Conservation (phyloP, 2,329 filamentous ascomycete genomes). For the Fusarium clavum region DNA sequence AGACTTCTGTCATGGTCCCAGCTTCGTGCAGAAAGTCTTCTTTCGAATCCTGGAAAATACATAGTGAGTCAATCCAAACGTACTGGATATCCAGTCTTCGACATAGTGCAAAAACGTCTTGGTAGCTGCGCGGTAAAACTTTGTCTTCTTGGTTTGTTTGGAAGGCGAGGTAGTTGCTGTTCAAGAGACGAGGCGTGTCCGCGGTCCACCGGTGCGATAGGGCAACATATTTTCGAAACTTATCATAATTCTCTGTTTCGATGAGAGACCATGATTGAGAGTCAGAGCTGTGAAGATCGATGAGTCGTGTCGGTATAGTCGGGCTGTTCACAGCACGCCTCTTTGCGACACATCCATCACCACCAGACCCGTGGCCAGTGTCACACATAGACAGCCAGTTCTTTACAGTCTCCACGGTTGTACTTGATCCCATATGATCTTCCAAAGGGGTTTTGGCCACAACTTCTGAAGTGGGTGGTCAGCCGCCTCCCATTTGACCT, state of each 20-base stretch:
- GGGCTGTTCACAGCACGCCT: background rate
- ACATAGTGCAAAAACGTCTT: background rate
- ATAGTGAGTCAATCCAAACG: conserved; percentile 7
- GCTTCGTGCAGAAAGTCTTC: background rate
- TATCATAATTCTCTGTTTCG: background rate
- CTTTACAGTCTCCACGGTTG: background rate
- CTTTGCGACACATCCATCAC: background rate
- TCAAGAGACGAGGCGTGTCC: background rate
- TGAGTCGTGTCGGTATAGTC: background rate
- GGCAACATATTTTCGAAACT: background rate
- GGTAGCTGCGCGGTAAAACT: background rate
- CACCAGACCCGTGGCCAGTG: too few species aligned
- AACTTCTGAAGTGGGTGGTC: background rate
- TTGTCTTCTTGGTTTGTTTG: background rate
- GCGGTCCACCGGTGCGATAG: background rate
- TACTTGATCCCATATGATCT: background rate
- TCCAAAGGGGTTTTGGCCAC: background rate
- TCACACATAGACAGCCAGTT: background rate
- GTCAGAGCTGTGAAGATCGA: background rate
- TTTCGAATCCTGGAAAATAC: conserved; percentile 1
- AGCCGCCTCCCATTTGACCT: background rate
- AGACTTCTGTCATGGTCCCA: background rate
- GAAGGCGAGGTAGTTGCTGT: accelerated
- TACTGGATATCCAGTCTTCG: background rate
- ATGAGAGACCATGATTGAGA: background rate